phyloP scores from a whole-genome alignment of 306 rosid species.

The Prosopis cineraria region DNA sequence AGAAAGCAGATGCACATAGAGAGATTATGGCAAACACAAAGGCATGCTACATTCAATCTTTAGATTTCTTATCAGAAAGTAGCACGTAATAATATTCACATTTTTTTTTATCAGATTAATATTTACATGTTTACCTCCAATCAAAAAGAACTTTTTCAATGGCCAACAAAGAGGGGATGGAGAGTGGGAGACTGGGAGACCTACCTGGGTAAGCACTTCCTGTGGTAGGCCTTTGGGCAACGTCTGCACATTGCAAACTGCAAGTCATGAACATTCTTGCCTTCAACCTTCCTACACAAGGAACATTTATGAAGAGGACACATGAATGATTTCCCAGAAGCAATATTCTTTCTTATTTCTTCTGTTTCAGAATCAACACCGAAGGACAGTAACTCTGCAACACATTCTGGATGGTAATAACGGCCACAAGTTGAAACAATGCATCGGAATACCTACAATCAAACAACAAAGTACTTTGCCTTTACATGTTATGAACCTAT shows the following conservation, averaged over 20 bases:
- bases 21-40: slow-evolving; percentile 6
- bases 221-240: slow-evolving; percentile 73
- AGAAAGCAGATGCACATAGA: slow-evolving; percentile 21
- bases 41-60: neutral
- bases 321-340: slow-evolving; percentile 51
- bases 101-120: no score
- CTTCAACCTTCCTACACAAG: slow-evolving; percentile 55
- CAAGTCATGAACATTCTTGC: slow-evolving; percentile 46
- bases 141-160: slow-evolving; percentile 5
- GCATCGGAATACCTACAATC: slow-evolving; percentile 60
- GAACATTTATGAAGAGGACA: slow-evolving; percentile 70
- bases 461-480: slow-evolving; percentile 5
- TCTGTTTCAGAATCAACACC: slow-evolving; percentile 33
- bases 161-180: neutral
- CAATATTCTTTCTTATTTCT: slow-evolving; percentile 41
- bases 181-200: slow-evolving; percentile 20
- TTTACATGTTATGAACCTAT: slow-evolving; percentile 9
- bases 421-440: slow-evolving; percentile 59
- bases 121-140: slow-evolving; percentile 13
- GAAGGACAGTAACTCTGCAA: slow-evolving; percentile 48
- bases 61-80: slow-evolving; percentile 15
- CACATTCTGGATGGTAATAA: slow-evolving; percentile 67
- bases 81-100: no score
- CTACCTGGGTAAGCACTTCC: slow-evolving; percentile 73
- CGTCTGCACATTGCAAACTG: slow-evolving; percentile 70